These are phyloP conservation scores for Ganoderma boninense DNA, from an alignment of 1,284 basidiomycete species.

Conservation along the genomic window DNA sequence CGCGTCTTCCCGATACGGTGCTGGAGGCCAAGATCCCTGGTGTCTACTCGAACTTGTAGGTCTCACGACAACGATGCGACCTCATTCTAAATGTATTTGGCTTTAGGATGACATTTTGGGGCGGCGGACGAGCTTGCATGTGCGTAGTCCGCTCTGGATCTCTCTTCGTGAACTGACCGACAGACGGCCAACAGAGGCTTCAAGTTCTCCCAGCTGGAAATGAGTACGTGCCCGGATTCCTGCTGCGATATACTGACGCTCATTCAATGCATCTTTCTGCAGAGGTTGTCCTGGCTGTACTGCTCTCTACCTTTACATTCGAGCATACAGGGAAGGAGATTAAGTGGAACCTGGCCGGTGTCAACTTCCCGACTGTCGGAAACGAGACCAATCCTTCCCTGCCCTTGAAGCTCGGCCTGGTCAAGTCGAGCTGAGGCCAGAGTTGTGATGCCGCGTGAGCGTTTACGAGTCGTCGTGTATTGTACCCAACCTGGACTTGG, in stretches of 20 bases:
- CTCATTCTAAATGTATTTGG: neutral
- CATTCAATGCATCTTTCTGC: neutral
- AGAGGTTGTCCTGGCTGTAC: conserved; percentile 34
- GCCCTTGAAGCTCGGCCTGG: conserved; percentile 24
- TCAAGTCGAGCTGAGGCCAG: neutral
- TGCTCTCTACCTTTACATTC: conserved; percentile 32
- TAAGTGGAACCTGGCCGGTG: conserved; percentile 33
- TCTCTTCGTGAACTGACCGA: neutral
- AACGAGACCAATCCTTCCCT: conserved; percentile 20
- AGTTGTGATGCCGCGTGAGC: neutral
- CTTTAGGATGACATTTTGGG: conserved; percentile 36
- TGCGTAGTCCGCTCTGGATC: conserved; percentile 19
- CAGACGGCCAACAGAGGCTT: conserved; percentile 21
- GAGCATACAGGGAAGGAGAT: conserved; percentile 27
- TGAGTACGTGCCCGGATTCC: conserved; percentile 24
- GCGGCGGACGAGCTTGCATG: conserved; percentile 42
- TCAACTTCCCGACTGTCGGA: conserved; percentile 31
- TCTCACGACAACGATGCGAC: neutral
- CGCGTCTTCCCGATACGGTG: conserved; percentile 21
- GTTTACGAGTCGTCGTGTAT: neutral
- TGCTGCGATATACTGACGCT: neutral
- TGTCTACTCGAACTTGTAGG: conserved; percentile 25
- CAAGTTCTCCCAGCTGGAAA: conserved; percentile 33
- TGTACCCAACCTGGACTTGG: neutral
- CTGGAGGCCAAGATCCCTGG: conserved; percentile 25